phyloP scores from a whole-genome alignment of 2,329 filamentous ascomycete species.

The Hypoxylon sp. region DNA sequence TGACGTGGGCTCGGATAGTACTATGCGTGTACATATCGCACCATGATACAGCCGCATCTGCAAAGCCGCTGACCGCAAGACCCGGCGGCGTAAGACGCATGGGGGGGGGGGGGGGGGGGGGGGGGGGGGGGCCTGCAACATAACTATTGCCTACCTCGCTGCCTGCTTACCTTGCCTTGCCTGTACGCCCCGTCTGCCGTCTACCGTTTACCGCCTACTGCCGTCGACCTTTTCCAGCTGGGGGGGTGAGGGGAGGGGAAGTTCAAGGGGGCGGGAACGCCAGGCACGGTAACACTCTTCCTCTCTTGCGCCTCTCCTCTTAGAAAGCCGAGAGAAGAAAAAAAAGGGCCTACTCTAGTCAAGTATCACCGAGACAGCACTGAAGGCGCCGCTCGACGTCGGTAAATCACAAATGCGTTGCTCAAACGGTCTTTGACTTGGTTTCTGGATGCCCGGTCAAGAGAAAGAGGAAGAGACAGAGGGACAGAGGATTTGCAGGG shows the following conservation, averaged over 20 bases:
- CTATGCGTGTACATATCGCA: slow-evolving; percentile 26
- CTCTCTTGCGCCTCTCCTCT: slow-evolving; percentile 13
- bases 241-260: background rate
- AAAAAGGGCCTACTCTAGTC: slow-evolving; percentile 20
- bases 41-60: slow-evolving; percentile 38
- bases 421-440: slow-evolving; percentile 33
- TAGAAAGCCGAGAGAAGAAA: background rate
- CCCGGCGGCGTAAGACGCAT: slow-evolving; percentile 22
- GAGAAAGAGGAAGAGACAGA: slow-evolving; percentile 27
- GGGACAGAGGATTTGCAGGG: slow-evolving; percentile 28
- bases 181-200: background rate
- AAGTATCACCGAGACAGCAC: slow-evolving; percentile 33
- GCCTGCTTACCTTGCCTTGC: background rate
- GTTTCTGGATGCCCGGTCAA: slow-evolving; percentile 27
- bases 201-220: background rate
- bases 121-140: slow-evolving; percentile 21
- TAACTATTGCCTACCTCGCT: slow-evolving; percentile 22
- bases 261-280: no score
- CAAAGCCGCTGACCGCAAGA: slow-evolving; percentile 34
- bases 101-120: background rate
- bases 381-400: slow-evolving; percentile 17
- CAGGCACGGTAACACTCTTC: slow-evolving; percentile 16
- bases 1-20: slow-evolving; percentile 33
- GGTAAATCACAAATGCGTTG: slow-evolving; percentile 25
- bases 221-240: slow-evolving; percentile 3